Conservation (phyloP, 352 stramenopile genomes). For the Phytophthora crassamura region DNA sequence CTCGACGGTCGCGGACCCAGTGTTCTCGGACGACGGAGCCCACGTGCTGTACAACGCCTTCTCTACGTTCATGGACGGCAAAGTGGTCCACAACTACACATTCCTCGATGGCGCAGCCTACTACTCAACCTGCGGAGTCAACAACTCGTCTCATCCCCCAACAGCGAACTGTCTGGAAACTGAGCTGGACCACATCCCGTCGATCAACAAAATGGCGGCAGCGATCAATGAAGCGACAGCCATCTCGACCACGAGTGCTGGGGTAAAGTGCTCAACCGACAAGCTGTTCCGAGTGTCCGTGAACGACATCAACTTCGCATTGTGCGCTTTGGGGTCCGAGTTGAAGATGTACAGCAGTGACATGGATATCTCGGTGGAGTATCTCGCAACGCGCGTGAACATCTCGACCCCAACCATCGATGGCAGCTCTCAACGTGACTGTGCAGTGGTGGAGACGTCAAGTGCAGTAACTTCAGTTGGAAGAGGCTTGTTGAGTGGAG, state of each 20-base stretch:
- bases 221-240: conserved; percentile 1
- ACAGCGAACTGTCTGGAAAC: background rate
- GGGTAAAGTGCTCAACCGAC: background rate
- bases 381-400: background rate
- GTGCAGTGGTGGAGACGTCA: background rate
- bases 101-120: background rate
- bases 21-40: too few relatives aligned
- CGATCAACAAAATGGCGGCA: conserved; percentile 11
- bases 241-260: background rate
- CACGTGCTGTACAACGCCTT: too few relatives aligned
- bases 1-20: too few relatives aligned
- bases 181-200: background rate
- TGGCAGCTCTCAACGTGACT: background rate
- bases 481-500: conserved; percentile 2
- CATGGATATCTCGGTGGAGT: conserved; percentile 19
- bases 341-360: conserved; percentile 19
- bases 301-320: conserved; percentile 12
- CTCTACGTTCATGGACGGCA: too few relatives aligned
- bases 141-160: background rate
- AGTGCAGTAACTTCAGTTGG: background rate
- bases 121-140: background rate
- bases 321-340: conserved; percentile 2
- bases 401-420: conserved; percentile 2
- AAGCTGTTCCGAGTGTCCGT: conserved; percentile 3
- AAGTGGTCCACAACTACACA: too few relatives aligned